Evolutionary conservation across 371 early-diverging fungal species (phyloP), one percentile per base, ranked within the genome.

Genomic region (Mortierella sp.): DNA sequence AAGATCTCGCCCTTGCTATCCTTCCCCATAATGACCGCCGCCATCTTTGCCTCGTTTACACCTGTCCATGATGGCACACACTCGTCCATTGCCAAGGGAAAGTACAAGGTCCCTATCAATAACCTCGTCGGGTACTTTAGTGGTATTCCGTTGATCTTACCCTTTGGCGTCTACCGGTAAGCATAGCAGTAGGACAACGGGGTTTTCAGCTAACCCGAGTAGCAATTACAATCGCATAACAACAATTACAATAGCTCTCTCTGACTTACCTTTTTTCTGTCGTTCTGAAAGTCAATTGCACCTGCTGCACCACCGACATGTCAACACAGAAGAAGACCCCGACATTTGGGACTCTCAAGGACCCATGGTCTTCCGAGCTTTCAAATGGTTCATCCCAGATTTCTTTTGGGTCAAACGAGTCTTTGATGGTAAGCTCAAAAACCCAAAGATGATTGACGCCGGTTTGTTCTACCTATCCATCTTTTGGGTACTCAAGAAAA

Each of bases 361-460:
- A 0, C 81, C 81, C 3, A 84, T 81, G 81, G 74, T 81, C 6
- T 7, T 79, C 21, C 73, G 85, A 38, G 73, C 71, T 71, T 42
- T 84, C 79, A 84, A 84, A 57, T 84, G 85, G 85, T 84, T 84
- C 74, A 65, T 78, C 24, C 85, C 85, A 0, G 85, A 84, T 38
- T 58, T 47, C 21, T 81, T 84, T 45, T 84, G 85, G 85, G n/a
- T 81, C 57, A 76, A 70, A 34, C 24, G 55, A 0, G 60, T 79
- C 3, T 13, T 81, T n/a, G 5, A 5, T 11, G 79, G 76, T n/a
- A 28, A 74, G 19, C 48, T 81, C 47, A 71, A 78, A 48, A 52
- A 76, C 21, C 38, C 79, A 21, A 81, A 81, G n/a, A 28, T 81
- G 2, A 0, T 68, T 1, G 55, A 81, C 14, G 58, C 79, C 2